Percentiles rank a stretch among this genome's conserved stretches.
Conservation (phyloP, 768 basidiomycete species). For the Psilocybe tampanensis region DNA sequence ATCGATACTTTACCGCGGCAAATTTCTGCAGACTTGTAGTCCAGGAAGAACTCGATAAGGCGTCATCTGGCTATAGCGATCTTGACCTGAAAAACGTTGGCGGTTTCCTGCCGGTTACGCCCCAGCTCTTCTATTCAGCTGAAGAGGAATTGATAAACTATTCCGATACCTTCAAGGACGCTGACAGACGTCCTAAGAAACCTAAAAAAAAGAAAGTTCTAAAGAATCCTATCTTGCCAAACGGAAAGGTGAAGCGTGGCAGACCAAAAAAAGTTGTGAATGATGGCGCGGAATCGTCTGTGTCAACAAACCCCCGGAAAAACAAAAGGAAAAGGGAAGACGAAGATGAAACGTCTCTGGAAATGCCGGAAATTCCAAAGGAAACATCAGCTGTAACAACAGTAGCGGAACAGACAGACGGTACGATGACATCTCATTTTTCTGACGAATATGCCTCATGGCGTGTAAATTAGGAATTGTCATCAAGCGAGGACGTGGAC, state of each 20-base stretch:
- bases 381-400: not conserved
- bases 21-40: slow-evolving; percentile 67
- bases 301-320: not conserved
- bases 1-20: slow-evolving; percentile 78
- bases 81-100: slow-evolving; percentile 54
- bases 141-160: slow-evolving; percentile 42
- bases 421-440: not conserved
- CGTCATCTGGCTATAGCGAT: slow-evolving; percentile 41
- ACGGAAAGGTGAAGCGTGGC: slow-evolving; percentile 59
- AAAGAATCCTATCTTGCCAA: slow-evolving; percentile 52
- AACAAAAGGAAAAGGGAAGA: slow-evolving; percentile 17
- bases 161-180: slow-evolving; percentile 52
- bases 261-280: slow-evolving; percentile 46
- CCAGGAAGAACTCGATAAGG: slow-evolving; percentile 64
- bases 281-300: slow-evolving; percentile 11
- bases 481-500: slow-evolving; percentile 2
- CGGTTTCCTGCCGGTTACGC: slow-evolving; percentile 49
- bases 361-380: not conserved
- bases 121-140: slow-evolving; percentile 57
- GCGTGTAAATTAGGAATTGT: not conserved
- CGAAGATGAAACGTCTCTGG: slow-evolving; percentile 18
- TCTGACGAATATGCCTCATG: not conserved
- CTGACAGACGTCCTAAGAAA: slow-evolving; percentile 30
- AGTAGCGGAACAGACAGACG: not conserved
- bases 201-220: slow-evolving; percentile 31